phyloP scores from a whole-genome alignment of 495 filamentous ascomycete species.

The Barbatosphaeria neglecta region DNA sequence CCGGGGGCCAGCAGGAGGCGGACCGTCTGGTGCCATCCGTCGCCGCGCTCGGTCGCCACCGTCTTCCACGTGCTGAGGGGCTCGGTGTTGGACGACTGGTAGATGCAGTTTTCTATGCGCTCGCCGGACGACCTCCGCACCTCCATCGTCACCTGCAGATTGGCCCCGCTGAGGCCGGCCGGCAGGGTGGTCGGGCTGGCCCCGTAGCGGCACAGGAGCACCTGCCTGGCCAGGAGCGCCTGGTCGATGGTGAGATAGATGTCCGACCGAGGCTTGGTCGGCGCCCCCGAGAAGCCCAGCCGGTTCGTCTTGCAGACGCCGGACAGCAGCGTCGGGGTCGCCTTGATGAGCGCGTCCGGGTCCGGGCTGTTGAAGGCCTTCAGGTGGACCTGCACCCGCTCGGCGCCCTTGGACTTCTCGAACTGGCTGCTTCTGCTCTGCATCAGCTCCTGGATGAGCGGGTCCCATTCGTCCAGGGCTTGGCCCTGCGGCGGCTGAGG shows the following conservation, averaged over 20 bases:
- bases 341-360: slow-evolving; percentile 64
- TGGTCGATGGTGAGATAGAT: slow-evolving; percentile 83
- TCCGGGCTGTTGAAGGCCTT: slow-evolving; percentile 65
- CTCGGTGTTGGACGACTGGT: slow-evolving; percentile 64
- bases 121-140: slow-evolving; percentile 68
- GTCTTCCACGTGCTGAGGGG: slow-evolving; percentile 78
- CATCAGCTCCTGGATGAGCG: slow-evolving; percentile 60
- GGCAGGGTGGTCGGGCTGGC: slow-evolving; percentile 63
- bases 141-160: slow-evolving; percentile 82
- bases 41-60: slow-evolving; percentile 62
- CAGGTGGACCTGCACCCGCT: slow-evolving; percentile 64
- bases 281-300: slow-evolving; percentile 91
- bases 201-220: slow-evolving; percentile 67
- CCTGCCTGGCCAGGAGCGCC: slow-evolving; percentile 61
- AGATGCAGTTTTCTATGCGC: slow-evolving; percentile 77
- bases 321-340: slow-evolving; percentile 80
- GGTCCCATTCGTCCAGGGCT: slow-evolving; percentile 60
- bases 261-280: slow-evolving; percentile 75
- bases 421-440: slow-evolving; percentile 62
- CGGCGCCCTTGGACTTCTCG: slow-evolving; percentile 55
- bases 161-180: slow-evolving; percentile 46
- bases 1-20: slow-evolving; percentile 67
- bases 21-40: slow-evolving; percentile 79
- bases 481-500: too few relatives aligned
- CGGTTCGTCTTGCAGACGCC: slow-evolving; percentile 67